Conservation (phyloP, 768 basidiomycete species). For the Podaxis sp. region DNA sequence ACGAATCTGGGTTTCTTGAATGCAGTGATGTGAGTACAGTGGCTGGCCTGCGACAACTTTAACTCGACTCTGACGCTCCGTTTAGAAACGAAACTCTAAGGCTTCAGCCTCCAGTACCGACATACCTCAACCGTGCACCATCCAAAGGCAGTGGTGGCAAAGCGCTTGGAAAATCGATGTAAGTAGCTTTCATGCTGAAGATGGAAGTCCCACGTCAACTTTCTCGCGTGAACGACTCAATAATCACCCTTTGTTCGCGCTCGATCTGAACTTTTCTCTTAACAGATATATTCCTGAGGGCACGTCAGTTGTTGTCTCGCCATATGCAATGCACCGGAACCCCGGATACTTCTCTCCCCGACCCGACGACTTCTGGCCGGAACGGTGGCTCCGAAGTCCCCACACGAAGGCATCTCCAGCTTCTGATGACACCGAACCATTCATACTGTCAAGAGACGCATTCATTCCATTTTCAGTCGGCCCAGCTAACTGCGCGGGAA, state of each 20-base stretch:
- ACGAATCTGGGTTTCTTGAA: conserved; percentile 28
- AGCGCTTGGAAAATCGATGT: conserved; percentile 21
- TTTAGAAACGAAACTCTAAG: conserved; percentile 36
- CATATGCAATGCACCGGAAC: conserved; percentile 35
- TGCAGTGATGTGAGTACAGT: conserved; percentile 31
- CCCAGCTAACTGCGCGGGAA: conserved; percentile 53
- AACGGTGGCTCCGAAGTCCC: conserved; percentile 30
- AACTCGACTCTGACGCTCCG: not conserved
- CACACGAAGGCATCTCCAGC: not conserved
- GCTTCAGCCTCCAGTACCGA: conserved; percentile 32
- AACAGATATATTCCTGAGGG: conserved; percentile 37
- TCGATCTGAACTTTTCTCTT: not conserved
- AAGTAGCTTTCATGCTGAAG: not conserved
- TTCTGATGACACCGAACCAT: not conserved
- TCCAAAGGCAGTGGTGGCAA: conserved; percentile 29
- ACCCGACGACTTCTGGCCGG: conserved; percentile 34
- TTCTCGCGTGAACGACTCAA: not conserved
- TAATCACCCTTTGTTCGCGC: not conserved
- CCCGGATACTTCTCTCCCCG: conserved; percentile 35
- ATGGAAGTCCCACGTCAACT: not conserved
- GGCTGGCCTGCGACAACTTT: not conserved
- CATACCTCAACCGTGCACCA: conserved; percentile 31
- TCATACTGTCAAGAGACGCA: conserved; percentile 17
- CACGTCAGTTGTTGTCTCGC: conserved; percentile 32
- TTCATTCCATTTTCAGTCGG: conserved; percentile 40